Percentiles rank a stretch among this genome's conserved stretches.
Evolutionary conservation across 495 filamentous ascomycete genomes (phyloP).

Genomic region (Penicillium antarcticum): DNA sequence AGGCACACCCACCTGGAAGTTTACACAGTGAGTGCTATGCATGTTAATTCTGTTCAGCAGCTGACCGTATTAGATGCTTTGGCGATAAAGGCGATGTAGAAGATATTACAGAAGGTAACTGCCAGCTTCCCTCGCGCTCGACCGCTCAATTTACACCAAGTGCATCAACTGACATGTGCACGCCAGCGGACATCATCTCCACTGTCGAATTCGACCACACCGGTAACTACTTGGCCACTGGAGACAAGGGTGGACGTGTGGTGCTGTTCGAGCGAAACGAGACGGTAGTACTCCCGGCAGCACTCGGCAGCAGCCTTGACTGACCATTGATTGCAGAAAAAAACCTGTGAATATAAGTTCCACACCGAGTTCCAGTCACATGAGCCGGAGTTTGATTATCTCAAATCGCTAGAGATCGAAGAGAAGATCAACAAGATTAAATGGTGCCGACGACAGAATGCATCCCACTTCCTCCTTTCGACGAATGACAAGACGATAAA

Average conservation of each 20-base stretch:
- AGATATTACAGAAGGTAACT: conserved; percentile 95
- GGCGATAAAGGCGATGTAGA: conserved; percentile 99
- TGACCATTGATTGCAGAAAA: conserved; percentile 65
- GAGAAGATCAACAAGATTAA: conserved; percentile 99
- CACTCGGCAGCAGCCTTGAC: conserved; percentile 1
- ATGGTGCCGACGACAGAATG: conserved; percentile 97
- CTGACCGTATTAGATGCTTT: conserved; percentile 71
- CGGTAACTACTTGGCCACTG: conserved; percentile 95
- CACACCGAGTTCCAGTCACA: conserved; percentile 99
- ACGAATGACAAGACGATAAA: conserved; percentile 99
- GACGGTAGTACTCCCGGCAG: conserved; percentile 55
- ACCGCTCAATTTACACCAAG: conserved; percentile 6
- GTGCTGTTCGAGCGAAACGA: conserved; percentile 98
- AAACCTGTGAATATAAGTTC: conserved; percentile 99
- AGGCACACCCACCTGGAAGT: conserved; percentile 97
- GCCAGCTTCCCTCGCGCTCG: conserved; percentile 1
- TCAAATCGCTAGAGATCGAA: conserved; percentile 98
- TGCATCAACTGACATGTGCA: conserved; percentile 11
- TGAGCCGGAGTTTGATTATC: conserved; percentile 98
- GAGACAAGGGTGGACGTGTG: conserved; percentile 95
- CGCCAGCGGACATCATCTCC: conserved; percentile 93
- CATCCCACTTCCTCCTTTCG: conserved; percentile 95
- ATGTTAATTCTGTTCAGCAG: not conserved
- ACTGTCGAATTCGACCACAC: conserved; percentile 99
- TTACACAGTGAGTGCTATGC: conserved; percentile 84